Base-by-base conservation (phyloP, 768 basidiomycete genomes). In the Crassisporium funariophilum region DNA sequence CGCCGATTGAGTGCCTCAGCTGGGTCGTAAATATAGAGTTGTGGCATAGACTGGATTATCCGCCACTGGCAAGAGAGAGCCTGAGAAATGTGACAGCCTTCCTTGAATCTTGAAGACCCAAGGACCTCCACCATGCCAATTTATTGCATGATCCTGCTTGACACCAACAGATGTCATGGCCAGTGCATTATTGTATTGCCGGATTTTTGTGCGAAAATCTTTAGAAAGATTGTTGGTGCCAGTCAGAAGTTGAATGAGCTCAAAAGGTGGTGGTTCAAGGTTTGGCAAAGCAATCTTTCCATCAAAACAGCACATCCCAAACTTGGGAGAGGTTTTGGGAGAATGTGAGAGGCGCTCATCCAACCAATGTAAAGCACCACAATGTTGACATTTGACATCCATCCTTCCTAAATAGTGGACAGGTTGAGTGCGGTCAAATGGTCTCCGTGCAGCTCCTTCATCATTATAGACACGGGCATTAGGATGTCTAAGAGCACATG, bases 351-450 rank as follows among this genome's bases (percentile, higher is more conserved):
- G 9, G 5, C 19, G 16, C 41, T 48, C 40, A 10, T 22, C 38
- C 6, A 23, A 17, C 46, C 46, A 48, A 23, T 48, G 40, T 17
- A 48, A 24, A 5, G 40, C 46, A 4, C 33, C 40, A 41, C 46
- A 41, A 39, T 12, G 15, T 4, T 7, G n/a, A 16, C 40, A 41
- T 22, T 22, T 23, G 12, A 23, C 40, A 25, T 41, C 24, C 40
- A 41, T 41, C 16, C 3, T 23, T 22, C 40, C 40, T 3, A 41
- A 24, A 24, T 41, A 12, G 15, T 41, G 40, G 12, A 41, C 24
- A n/a, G 40, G 40, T n/a, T n/a, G n/a, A n/a, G n/a, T n/a, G n/a
- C n/a, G n/a, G n/a, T n/a, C n/a, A n/a, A n/a, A n/a, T n/a, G n/a
- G n/a, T n/a, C n/a, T n/a, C n/a, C n/a, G n/a, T n/a, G n/a, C n/a